Base-by-base conservation (phyloP, 2,329 filamentous ascomycete species). In the Bisporella sp. region DNA sequence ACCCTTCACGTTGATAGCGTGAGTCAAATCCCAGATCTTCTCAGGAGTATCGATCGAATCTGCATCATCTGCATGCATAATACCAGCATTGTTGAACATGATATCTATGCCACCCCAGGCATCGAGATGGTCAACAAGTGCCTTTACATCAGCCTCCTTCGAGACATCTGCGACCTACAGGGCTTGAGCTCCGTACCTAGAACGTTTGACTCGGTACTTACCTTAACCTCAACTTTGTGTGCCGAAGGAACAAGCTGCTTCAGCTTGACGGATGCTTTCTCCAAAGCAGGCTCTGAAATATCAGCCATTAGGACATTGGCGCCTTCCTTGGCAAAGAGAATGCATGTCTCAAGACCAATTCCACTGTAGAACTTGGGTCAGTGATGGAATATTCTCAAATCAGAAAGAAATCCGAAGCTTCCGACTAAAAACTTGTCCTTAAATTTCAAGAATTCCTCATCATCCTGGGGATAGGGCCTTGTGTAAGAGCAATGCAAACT, bases 81-180 rank as follows among this genome's bases (percentile, higher is more conserved):
- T 89, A 12, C 85, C 85, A 12, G 85, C 85, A 61, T 89, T 89
- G 73, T 89, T 89, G 77, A 89, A 89, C 60, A 89, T 82, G 61
- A 89, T 75, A 60, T 89, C 85, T 1, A 85, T 68, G 39, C 85
- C 85, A 55, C 85, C 85, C 81, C 83, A 86, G 29, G 74, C 67
- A 62, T 89, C 85, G 32, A 85, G 68, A 12, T 76, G 70, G 45
- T 78, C 77, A 31, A 89, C 72, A 56, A 81, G 75, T 12, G 76
- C 75, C 57, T 81, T 69, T 13, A 89, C 75, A 28, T 85, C 76
- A 31, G 75, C 65, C 64, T 89, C 85, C 62, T 84, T 85, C 59
- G 82, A 82, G 35, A 89, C 85, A 62, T 89, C 84, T 63, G 78
- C 80, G 55, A 77, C 54, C 59, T 65, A 41, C 3, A 32, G 60